Evolutionary conservation across 2,329 filamentous ascomycete species (phyloP).

Genomic region (Aspergillus floridensis): DNA sequence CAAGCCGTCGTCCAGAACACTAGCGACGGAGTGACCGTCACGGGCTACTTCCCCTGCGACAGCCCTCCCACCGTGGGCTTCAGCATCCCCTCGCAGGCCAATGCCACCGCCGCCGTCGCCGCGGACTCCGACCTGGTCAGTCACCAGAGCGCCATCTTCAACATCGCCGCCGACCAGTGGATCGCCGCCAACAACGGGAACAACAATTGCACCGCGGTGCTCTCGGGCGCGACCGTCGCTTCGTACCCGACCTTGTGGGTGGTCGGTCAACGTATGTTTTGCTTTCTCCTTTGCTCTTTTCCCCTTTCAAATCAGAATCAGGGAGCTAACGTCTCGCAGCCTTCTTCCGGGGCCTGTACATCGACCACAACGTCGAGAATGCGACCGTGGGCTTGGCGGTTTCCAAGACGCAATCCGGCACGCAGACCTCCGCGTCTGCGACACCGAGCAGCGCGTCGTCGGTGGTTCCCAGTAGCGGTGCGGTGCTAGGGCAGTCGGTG

Average conservation of each 20-base stretch:
- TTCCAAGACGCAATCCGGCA: not conserved
- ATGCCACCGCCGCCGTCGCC: not conserved
- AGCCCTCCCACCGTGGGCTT: constrained; percentile 1
- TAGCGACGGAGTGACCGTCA: not conserved
- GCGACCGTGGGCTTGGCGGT: not conserved
- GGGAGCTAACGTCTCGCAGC: not conserved
- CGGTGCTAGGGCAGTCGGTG: not conserved
- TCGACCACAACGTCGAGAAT: constrained; percentile 2
- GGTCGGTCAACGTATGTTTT: too few species aligned
- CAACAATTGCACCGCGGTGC: too few species aligned
- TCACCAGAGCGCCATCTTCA: too few species aligned
- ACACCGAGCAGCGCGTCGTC: not conserved
- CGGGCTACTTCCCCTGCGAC: constrained; percentile 6
- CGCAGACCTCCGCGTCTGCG: not conserved
- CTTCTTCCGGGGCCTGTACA: constrained; percentile 4
- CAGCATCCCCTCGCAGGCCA: constrained; percentile 1
- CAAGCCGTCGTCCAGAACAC: too few species aligned
- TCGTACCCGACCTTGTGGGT: too few species aligned
- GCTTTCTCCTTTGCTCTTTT: too few species aligned
- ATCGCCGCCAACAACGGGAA: too few species aligned
- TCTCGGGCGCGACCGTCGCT: too few species aligned
- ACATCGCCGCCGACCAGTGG: too few species aligned
- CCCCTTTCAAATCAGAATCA: too few species aligned
- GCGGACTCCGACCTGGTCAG: not conserved
- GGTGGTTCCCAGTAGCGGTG: not conserved